A percentile compares a stretch with the other conserved stretches of the same genome.
Conservation (phyloP, 23 red algal genomes). For the Gracilaria gracilis region DNA sequence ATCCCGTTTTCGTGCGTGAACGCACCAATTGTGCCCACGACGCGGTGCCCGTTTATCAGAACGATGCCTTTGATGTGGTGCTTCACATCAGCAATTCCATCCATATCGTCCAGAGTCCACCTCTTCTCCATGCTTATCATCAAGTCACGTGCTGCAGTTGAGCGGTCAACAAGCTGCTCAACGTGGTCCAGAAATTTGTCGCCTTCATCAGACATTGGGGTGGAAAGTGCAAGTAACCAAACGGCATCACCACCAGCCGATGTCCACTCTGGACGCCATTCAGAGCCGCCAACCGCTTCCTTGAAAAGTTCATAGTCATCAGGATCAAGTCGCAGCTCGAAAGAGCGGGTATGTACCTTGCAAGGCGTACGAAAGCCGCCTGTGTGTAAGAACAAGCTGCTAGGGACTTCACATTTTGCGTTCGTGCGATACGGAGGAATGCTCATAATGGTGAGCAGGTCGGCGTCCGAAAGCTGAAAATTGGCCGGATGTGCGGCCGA, state of each 20-base stretch:
- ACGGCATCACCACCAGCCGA: conserved; percentile 34
- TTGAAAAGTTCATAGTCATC: conserved; percentile 66
- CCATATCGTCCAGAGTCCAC: conserved; percentile 46
- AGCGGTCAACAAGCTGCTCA: conserved; percentile 38
- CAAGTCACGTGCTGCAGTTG: conserved; percentile 34
- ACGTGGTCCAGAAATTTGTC: conserved; percentile 29
- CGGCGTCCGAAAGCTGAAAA: conserved; percentile 39
- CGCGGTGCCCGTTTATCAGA: conserved; percentile 15
- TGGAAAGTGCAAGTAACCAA: conserved; percentile 42
- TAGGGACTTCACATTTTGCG: neutral
- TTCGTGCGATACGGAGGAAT: conserved; percentile 23
- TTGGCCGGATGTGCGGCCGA: conserved; percentile 6
- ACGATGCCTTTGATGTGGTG: conserved; percentile 7
- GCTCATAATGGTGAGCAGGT: conserved; percentile 38
- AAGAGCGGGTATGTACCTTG: neutral
- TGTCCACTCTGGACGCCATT: conserved; percentile 72
- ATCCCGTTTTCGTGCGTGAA: conserved; percentile 27
- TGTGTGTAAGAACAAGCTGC: conserved; percentile 40
- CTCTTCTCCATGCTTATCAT: conserved; percentile 67
- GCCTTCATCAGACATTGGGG: neutral
- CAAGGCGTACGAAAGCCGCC: conserved; percentile 20
- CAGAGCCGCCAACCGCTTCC: conserved; percentile 40
- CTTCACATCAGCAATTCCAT: conserved; percentile 19
- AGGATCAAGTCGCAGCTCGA: conserved; percentile 57
- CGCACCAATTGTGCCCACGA: conserved; percentile 45